Evolutionary conservation across 495 filamentous ascomycete genomes (phyloP).

Genomic region (Podospora bellae-mahoneyi): DNA sequence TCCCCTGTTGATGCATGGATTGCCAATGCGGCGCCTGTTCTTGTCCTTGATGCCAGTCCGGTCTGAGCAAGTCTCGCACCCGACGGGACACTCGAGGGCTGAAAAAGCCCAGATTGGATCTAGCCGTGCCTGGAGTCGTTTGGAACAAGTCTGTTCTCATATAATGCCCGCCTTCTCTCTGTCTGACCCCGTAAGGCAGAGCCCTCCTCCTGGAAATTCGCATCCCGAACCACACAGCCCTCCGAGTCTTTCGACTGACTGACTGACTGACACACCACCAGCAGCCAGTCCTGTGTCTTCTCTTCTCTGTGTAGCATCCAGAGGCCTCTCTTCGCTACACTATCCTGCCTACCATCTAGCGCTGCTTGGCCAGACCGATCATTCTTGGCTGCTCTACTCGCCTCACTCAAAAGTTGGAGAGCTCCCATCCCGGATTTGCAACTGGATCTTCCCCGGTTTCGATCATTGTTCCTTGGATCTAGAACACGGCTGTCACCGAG

Average conservation of each 20-base stretch:
- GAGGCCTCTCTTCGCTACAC: constrained; percentile 1
- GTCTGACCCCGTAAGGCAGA: background rate
- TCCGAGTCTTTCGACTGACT: too few relatives aligned
- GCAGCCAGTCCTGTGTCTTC: background rate
- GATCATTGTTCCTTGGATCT: background rate
- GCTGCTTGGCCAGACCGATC: constrained; percentile 3
- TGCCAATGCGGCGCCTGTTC: background rate
- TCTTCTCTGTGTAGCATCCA: background rate
- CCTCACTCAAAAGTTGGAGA: background rate
- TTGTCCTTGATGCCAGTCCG: constrained; percentile 11
- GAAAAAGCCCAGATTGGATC: constrained; percentile 20
- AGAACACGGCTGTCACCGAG: background rate
- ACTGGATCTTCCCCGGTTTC: background rate
- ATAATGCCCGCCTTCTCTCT: constrained; percentile 13
- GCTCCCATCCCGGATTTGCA: background rate
- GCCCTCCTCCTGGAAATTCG: background rate
- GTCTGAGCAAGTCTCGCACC: constrained; percentile 6
- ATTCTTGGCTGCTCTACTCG: background rate
- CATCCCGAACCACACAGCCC: background rate
- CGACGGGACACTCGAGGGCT: constrained; percentile 15
- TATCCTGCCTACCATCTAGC: background rate
- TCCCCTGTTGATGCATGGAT: constrained; percentile 10
- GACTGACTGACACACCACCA: too few relatives aligned
- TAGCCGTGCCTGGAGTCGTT: constrained; percentile 14
- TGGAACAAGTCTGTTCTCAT: background rate